Evolutionary conservation across 768 basidiomycete species (phyloP).

Genomic region (Hygrophoropsis aurantiaca): DNA sequence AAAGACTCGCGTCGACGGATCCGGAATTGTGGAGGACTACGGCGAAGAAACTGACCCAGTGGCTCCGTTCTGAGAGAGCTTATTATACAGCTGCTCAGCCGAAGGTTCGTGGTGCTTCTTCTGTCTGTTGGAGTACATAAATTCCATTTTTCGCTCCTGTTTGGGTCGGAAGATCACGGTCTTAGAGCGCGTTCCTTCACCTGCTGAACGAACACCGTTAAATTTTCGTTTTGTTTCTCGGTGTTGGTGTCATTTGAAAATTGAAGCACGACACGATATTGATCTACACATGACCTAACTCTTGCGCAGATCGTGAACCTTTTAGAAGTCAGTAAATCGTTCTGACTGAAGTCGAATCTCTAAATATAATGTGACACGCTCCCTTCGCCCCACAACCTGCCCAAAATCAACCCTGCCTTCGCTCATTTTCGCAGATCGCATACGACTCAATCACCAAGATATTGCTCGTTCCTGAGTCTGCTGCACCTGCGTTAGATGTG

Average conservation of each 20-base stretch:
- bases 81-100: slow-evolving; percentile 52
- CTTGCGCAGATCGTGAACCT: slow-evolving; percentile 48
- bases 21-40: slow-evolving; percentile 16
- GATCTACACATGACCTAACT: no score
- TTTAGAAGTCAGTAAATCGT: slow-evolving; percentile 42
- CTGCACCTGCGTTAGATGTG: slow-evolving; percentile 1
- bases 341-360: no score
- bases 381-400: slow-evolving; percentile 10
- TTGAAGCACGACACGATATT: no score
- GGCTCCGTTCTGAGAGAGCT: slow-evolving; percentile 48
- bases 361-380: no score
- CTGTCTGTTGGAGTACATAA: slow-evolving; percentile 5
- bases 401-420: no score
- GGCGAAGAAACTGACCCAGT: slow-evolving; percentile 40
- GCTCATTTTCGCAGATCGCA: slow-evolving; percentile 23
- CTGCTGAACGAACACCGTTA: no score
- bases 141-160: slow-evolving; percentile 3
- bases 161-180: no score
- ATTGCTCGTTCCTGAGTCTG: slow-evolving; percentile 8
- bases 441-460: slow-evolving; percentile 12
- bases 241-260: no score
- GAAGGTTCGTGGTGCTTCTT: slow-evolving; percentile 36
- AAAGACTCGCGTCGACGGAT: slow-evolving; percentile 32
- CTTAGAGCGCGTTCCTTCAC: no score
- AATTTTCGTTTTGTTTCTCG: no score